Evolutionary conservation across 2,329 filamentous ascomycete genomes (phyloP).

Genomic region (Xylariaceae sp.): DNA sequence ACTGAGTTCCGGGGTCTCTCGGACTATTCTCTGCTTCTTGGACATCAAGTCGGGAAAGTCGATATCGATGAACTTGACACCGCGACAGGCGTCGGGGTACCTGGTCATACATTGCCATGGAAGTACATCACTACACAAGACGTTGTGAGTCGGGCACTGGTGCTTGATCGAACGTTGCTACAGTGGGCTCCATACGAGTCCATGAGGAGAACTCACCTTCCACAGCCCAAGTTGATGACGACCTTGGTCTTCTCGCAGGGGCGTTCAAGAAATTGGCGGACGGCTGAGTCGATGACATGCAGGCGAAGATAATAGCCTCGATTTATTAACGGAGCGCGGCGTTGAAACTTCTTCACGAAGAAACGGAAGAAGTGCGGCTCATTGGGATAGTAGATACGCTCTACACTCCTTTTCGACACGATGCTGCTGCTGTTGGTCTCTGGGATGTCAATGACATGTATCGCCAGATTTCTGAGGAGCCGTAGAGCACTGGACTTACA

Average conservation of each 20-base stretch:
- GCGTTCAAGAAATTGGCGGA: slow-evolving; percentile 62
- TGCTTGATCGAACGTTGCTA: too few species aligned
- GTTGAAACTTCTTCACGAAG: slow-evolving; percentile 78
- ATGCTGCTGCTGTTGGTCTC: slow-evolving; percentile 89
- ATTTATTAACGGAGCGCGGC: slow-evolving; percentile 83
- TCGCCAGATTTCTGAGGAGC: neutral
- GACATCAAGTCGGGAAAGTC: slow-evolving; percentile 76
- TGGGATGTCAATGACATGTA: slow-evolving; percentile 6
- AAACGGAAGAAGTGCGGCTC: slow-evolving; percentile 80
- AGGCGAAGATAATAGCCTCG: slow-evolving; percentile 83
- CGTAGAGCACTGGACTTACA: slow-evolving; percentile 31
- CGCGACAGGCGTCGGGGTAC: slow-evolving; percentile 49
- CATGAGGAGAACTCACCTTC: slow-evolving; percentile 73
- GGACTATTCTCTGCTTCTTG: slow-evolving; percentile 63
- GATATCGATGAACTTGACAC: slow-evolving; percentile 70
- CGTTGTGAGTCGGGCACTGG: too few species aligned
- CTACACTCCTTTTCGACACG: slow-evolving; percentile 87
- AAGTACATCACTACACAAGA: slow-evolving; percentile 62
- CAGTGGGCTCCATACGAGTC: too few species aligned
- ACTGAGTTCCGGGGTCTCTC: slow-evolving; percentile 52
- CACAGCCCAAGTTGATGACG: slow-evolving; percentile 79
- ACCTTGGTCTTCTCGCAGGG: slow-evolving; percentile 54
- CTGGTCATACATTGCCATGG: slow-evolving; percentile 74
- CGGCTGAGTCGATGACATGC: slow-evolving; percentile 68
- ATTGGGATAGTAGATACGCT: slow-evolving; percentile 70